Percentiles rank a stretch among this genome's conserved stretches.
phyloP scores from a whole-genome alignment of 2,329 filamentous ascomycete species.

The Hypocreales sp. region DNA sequence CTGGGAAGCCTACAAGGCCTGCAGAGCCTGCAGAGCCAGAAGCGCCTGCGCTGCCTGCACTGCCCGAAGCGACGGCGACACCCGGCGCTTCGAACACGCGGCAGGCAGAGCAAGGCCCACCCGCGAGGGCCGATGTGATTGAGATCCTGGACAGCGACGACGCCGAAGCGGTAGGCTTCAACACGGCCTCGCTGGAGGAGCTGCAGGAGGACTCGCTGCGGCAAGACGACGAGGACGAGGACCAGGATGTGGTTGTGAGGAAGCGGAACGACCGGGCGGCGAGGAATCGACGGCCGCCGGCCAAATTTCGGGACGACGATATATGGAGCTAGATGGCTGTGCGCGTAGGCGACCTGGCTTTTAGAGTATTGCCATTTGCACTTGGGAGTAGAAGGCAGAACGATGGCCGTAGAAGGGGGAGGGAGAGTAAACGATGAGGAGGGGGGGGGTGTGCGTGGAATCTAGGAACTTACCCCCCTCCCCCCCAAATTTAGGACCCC shows the following conservation, averaged over 20 bases:
- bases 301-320: slow-evolving; percentile 20
- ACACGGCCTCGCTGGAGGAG: background rate
- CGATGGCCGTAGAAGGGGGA: too few relatives aligned
- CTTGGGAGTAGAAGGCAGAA: too few relatives aligned
- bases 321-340: slow-evolving; percentile 8
- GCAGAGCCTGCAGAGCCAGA: too few relatives aligned
- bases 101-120: background rate
- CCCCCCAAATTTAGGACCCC: too few relatives aligned
- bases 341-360: too few relatives aligned
- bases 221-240: slow-evolving; percentile 13
- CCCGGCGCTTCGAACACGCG: background rate
- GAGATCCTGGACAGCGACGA: slow-evolving; percentile 16
- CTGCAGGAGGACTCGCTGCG: background rate
- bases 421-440: too few relatives aligned
- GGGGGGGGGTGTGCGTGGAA: too few relatives aligned
- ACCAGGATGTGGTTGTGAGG: slow-evolving; percentile 15
- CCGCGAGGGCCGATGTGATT: slow-evolving; percentile 2
- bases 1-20: too few relatives aligned
- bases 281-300: slow-evolving; percentile 17
- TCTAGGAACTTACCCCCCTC: too few relatives aligned
- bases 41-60: too few relatives aligned
- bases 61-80: too few relatives aligned
- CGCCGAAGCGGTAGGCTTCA: background rate
- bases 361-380: too few relatives aligned
- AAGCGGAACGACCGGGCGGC: slow-evolving; percentile 10